Base-by-base conservation (phyloP, 2,329 filamentous ascomycete genomes). In the Xylariomycetidae sp. region DNA sequence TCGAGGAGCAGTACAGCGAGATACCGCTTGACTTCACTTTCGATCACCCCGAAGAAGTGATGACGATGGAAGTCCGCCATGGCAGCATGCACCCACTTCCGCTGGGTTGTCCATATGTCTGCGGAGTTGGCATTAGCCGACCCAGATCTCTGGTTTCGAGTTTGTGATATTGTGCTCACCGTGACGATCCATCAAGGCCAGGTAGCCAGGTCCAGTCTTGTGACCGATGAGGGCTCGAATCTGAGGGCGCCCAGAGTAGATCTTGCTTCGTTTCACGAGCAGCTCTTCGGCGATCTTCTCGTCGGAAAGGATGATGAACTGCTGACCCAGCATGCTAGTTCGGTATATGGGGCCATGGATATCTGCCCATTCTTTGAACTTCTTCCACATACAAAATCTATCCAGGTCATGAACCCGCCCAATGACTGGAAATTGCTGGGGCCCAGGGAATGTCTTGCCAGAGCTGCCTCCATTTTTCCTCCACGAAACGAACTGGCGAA, bases 1-100 rank as follows among this genome's bases (percentile, higher is more conserved):
- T 70, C 66, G 7, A 69, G 42, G 9, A 70, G 48, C 4, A 71
- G 53, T 34, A 66, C 55, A n/a, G 62, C 63, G 10, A 70, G 58
- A 38, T 60, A 67, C 10, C 66, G 59, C 37, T 58, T 61, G 37
- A 65, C 60, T 47, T 72, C 68, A 10, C 46, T 48, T 43, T 70
- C 68, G 31, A 70, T 60, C 42, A 70, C 64, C 4, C 68, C 68
- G 43, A 67, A 68, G 44, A 70, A 72, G 40, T 60, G 59, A 6
- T 53, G 38, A 27, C 58, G 55, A 29, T 61, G 54, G 19, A 58
- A 58, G 10, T 58, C 53, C n/a, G 54, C 54, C 63, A 67, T 64
- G 44, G 68, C 67, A 7, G 68, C 63, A 39, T 72, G 68, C 10
- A 67, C 60, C 68, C 67, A 72, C 52, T 69, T 71, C 15, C 68